Conservation (phyloP, 345 rosid species). For the Hibiscus tridactylites region DNA sequence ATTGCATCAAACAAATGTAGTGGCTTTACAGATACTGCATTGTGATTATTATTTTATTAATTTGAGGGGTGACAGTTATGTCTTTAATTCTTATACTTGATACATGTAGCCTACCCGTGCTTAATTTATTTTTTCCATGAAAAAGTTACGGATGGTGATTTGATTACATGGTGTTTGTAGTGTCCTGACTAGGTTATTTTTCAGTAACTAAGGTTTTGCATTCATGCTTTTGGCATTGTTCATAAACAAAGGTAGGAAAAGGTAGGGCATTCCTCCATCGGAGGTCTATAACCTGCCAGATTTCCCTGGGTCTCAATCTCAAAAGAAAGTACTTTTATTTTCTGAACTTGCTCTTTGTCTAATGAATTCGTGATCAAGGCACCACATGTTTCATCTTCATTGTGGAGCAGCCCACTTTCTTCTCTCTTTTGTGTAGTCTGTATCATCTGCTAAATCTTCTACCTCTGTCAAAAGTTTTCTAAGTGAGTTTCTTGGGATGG, state of each 20-base stretch:
- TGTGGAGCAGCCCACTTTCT: neutral
- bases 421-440: neutral
- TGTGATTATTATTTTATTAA: neutral
- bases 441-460: neutral
- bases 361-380: neutral
- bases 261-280: neutral
- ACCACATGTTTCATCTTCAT: neutral
- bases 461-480: neutral
- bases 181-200: neutral
- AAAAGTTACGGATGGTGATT: neutral
- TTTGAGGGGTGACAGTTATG: neutral
- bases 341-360: neutral
- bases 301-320: neutral
- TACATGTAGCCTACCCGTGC: neutral
- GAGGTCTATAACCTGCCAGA: neutral
- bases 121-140: neutral
- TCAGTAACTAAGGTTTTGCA: neutral
- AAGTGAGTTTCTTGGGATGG: constrained; percentile 9
- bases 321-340: neutral
- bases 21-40: neutral
- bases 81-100: neutral
- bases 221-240: constrained; percentile 2
- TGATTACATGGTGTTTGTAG: neutral
- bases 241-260: constrained; percentile 1
- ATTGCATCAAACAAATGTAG: neutral